A percentile compares a stretch with the other conserved stretches of the same genome.
Conservation (phyloP, 2,329 filamentous ascomycete genomes). For the Blastomyces emzantsi region DNA sequence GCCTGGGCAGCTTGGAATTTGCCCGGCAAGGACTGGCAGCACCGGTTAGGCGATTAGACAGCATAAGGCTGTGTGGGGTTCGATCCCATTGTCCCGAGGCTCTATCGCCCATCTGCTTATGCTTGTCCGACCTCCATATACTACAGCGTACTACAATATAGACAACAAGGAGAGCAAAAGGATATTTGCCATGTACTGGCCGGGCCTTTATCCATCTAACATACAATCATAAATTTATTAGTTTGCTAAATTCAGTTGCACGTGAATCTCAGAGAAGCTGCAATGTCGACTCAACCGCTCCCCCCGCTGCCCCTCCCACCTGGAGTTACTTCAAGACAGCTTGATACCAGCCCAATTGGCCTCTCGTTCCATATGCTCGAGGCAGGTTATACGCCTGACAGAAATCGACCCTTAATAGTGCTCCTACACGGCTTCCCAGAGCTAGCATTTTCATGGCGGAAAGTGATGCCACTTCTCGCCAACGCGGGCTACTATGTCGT, state of each 20-base stretch:
- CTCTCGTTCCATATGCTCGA: conserved; percentile 55
- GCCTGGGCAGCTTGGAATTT: too few species aligned
- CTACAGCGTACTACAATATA: not conserved
- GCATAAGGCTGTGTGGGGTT: not conserved
- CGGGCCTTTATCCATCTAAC: not conserved
- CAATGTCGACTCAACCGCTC: conserved; percentile 21
- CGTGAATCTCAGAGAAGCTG: not conserved
- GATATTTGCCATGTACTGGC: not conserved
- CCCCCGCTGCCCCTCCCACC: conserved; percentile 46
- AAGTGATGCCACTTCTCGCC: conserved; percentile 52
- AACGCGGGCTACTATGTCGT: conserved; percentile 55
- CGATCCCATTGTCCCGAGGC: conserved; percentile 1
- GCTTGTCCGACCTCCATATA: not conserved
- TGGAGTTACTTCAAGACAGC: conserved; percentile 47
- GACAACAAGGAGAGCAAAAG: not conserved
- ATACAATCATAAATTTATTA: not conserved
- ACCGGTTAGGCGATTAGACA: too few species aligned
- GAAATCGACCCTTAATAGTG: conserved; percentile 47
- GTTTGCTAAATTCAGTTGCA: not conserved
- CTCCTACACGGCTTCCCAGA: conserved; percentile 61
- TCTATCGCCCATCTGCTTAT: not conserved
- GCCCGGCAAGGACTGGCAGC: too few species aligned
- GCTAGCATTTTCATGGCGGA: conserved; percentile 60
- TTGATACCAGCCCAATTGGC: conserved; percentile 47
- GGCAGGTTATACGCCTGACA: conserved; percentile 38